Conservation (phyloP, 2,329 filamentous ascomycete genomes). For the Thelonectria blattea region DNA sequence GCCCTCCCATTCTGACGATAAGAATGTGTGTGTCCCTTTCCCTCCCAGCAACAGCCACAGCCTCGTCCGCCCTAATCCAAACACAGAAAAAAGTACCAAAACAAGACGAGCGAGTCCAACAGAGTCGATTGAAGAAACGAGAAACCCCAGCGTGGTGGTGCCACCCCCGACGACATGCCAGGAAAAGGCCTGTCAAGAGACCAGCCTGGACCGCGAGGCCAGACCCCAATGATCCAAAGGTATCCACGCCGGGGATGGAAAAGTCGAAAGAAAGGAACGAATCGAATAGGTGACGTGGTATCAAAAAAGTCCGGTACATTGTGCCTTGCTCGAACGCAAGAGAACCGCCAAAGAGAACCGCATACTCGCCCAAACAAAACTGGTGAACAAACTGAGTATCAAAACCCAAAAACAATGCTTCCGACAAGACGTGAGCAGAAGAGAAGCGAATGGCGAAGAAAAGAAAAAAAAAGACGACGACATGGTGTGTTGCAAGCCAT, state of each 20-base stretch:
- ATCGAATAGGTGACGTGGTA: slow-evolving; percentile 39
- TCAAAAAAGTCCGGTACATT: slow-evolving; percentile 39
- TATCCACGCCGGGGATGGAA: slow-evolving; percentile 17
- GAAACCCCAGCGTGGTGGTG: no score
- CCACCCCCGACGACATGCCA: background rate
- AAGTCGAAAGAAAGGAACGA: slow-evolving; percentile 25
- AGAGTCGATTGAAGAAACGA: background rate
- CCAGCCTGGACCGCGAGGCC: background rate
- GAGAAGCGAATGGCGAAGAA: slow-evolving; percentile 16
- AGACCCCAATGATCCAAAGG: background rate
- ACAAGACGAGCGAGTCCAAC: background rate
- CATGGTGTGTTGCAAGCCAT: slow-evolving; percentile 28
- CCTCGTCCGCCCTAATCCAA: slow-evolving; percentile 1
- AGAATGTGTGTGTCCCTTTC: slow-evolving; percentile 19
- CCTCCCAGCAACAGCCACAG: slow-evolving; percentile 16
- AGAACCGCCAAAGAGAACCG: slow-evolving; percentile 29
- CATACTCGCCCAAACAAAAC: slow-evolving; percentile 23
- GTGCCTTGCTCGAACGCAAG: slow-evolving; percentile 33
- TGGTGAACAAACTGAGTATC: slow-evolving; percentile 30
- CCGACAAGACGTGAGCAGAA: slow-evolving; percentile 17
- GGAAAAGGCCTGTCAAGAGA: background rate
- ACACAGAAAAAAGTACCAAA: background rate
- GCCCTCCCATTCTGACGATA: slow-evolving; percentile 28
- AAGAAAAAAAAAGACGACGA: slow-evolving; percentile 23
- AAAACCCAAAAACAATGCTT: slow-evolving; percentile 27